Evolutionary conservation across 2,329 filamentous ascomycete species (phyloP), one percentile per base, ranked within the genome.

Genomic region (Pyricularia sp.): DNA sequence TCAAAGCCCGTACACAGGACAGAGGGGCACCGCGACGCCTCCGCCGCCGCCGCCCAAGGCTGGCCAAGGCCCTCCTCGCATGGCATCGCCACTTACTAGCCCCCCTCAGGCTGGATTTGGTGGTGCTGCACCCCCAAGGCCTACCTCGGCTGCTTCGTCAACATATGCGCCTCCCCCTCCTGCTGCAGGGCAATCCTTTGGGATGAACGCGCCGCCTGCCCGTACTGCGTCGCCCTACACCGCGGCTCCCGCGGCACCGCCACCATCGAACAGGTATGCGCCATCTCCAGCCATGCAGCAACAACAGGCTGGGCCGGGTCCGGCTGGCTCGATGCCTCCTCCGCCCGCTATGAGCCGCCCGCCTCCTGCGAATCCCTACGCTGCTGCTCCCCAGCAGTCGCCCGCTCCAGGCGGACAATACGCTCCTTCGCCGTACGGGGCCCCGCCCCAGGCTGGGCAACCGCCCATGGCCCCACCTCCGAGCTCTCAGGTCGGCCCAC

Each of bases 161-260:
- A 78, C 82, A 2, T 91, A 93, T 69, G 85, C 86, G 10, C 88
- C 88, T 57, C 79, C 84, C 64, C 78, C 81, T 7, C 77, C 81
- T 12, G 63, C 71, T 66, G 67, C 70, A 55, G 66, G 73, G 9
- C 60, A 74, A 31, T 70, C 72, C 61, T 70, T 76, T 57, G 73
- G 76, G 2, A 68, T 71, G 66, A 83, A 83, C 60, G 81, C 86
- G 57, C 83, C 85, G 24, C 82, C 91, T 63, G 83, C 87, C 26
- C 87, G 91, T 68, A 91, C 88, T 31, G 83, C 88, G 4, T 96
- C 93, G 30, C 93, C 93, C 6, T 97, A 96, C 75, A 91, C 93
- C 71, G 85, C 89, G 49, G 89, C 93, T 64, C 90, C 90, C 7
- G 79, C 87, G 33, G 82, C 81, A 22, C 79, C 85, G 5, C 87